Evolutionary conservation across 2,329 filamentous ascomycete species (phyloP).

Genomic region (Chaetomium olivaceum): DNA sequence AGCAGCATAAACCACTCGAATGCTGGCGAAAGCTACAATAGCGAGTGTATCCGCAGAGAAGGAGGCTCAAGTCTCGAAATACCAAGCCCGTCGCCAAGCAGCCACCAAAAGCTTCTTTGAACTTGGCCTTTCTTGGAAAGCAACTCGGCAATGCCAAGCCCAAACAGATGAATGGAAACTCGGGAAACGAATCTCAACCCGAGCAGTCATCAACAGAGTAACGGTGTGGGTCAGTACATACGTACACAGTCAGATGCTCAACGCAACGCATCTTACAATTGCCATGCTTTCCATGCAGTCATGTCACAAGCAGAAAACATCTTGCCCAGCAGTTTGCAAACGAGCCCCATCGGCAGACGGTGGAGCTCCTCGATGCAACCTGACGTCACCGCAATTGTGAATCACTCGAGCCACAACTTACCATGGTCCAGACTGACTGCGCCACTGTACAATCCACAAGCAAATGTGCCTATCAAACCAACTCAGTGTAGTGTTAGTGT

Average conservation of each 20-base stretch:
- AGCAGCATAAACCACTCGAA: neutral
- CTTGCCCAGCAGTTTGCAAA: neutral
- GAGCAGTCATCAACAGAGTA: neutral
- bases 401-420: neutral
- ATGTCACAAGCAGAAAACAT: neutral
- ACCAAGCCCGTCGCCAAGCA: slow-evolving; percentile 6
- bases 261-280: neutral
- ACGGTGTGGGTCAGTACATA: neutral
- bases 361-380: neutral
- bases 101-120: slow-evolving; percentile 8
- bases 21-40: no score
- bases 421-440: neutral
- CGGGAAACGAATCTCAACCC: neutral
- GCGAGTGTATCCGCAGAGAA: neutral
- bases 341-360: neutral
- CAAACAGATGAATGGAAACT: no score
- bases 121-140: slow-evolving; percentile 14
- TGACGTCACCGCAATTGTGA: neutral
- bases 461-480: neutral
- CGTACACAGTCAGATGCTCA: neutral
- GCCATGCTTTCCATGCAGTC: neutral
- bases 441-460: neutral
- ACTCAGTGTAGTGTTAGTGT: neutral
- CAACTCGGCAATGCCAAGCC: neutral
- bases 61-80: neutral